phyloP scores from a whole-genome alignment of 805 yeast genomes.

The Vanderwaltozyma verrucispora region DNA sequence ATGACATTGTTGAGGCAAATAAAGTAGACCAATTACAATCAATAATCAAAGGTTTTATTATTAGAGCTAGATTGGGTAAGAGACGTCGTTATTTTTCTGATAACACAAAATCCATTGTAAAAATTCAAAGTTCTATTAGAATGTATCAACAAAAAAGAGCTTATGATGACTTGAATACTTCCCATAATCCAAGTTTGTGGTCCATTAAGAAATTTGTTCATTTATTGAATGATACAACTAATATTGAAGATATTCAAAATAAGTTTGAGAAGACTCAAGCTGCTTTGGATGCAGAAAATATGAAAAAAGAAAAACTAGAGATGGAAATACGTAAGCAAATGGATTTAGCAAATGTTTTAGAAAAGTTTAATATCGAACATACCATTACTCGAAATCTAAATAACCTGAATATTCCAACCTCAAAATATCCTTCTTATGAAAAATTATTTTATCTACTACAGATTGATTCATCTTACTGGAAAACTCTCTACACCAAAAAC shows the following conservation, averaged over 20 bases:
- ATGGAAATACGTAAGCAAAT: conserved; percentile 66
- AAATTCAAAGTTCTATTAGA: conserved; percentile 65
- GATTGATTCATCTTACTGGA: conserved; percentile 67
- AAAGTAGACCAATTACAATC: conserved; percentile 42
- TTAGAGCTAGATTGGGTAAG: conserved; percentile 31
- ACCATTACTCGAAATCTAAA: not conserved
- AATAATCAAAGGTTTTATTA: conserved; percentile 36
- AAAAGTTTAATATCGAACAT: conserved; percentile 39
- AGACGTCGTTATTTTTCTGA: conserved; percentile 39
- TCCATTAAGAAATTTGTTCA: conserved; percentile 70
- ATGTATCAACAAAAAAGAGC: conserved; percentile 61
- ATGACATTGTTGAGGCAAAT: conserved; percentile 43
- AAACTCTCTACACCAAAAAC: conserved; percentile 38
- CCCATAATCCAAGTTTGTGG: conserved; percentile 65
- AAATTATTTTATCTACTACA: conserved; percentile 74
- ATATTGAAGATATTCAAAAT: conserved; percentile 67
- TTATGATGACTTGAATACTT: conserved; percentile 58
- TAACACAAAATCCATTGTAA: conserved; percentile 50
- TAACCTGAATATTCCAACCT: conserved; percentile 5
- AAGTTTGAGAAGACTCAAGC: conserved; percentile 58
- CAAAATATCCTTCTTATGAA: conserved; percentile 38
- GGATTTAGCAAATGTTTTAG: conserved; percentile 65
- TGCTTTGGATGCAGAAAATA: conserved; percentile 57
- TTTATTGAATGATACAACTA: conserved; percentile 59
- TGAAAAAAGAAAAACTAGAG: conserved; percentile 61